Conservation (phyloP, 2,329 filamentous ascomycete genomes). For the Incumbomyces lentus region DNA sequence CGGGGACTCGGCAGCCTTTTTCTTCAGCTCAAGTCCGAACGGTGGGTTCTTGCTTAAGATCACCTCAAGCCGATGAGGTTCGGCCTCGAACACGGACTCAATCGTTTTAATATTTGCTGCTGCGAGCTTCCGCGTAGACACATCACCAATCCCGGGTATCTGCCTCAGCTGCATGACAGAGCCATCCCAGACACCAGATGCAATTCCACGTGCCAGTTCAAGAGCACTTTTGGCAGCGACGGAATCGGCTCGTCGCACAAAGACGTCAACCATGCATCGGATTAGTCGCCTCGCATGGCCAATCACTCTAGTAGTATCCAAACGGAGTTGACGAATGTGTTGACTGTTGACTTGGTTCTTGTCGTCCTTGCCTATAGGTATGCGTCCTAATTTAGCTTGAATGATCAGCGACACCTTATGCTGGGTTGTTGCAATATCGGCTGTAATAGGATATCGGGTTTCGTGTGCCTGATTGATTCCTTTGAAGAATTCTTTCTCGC, state of each 20-base stretch:
- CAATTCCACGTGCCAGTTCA: slow-evolving; percentile 66
- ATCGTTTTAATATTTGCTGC: slow-evolving; percentile 62
- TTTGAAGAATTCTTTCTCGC: slow-evolving; percentile 60
- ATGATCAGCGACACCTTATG: slow-evolving; percentile 72
- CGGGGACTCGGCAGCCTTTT: slow-evolving; percentile 61
- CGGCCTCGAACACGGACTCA: slow-evolving; percentile 55
- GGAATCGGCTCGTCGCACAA: slow-evolving; percentile 53
- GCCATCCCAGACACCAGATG: slow-evolving; percentile 71
- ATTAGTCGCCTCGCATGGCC: slow-evolving; percentile 59
- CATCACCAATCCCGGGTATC: slow-evolving; percentile 65
- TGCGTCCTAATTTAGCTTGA: slow-evolving; percentile 61
- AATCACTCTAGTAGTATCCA: slow-evolving; percentile 54
- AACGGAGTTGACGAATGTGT: slow-evolving; percentile 26
- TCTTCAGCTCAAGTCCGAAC: slow-evolving; percentile 62
- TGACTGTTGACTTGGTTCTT: slow-evolving; percentile 45
- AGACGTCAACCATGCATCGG: slow-evolving; percentile 67
- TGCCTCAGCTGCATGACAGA: slow-evolving; percentile 73
- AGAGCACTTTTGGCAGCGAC: slow-evolving; percentile 58
- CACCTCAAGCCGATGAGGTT: slow-evolving; percentile 65
- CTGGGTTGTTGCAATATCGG: slow-evolving; percentile 51
- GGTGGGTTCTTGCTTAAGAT: slow-evolving; percentile 70
- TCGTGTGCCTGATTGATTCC: slow-evolving; percentile 59
- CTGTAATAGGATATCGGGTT: slow-evolving; percentile 62
- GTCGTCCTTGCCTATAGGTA: slow-evolving; percentile 52
- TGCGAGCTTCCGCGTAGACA: slow-evolving; percentile 63